Base-by-base conservation (phyloP, 495 filamentous ascomycete species). In the Astrocystis sublimbata region DNA sequence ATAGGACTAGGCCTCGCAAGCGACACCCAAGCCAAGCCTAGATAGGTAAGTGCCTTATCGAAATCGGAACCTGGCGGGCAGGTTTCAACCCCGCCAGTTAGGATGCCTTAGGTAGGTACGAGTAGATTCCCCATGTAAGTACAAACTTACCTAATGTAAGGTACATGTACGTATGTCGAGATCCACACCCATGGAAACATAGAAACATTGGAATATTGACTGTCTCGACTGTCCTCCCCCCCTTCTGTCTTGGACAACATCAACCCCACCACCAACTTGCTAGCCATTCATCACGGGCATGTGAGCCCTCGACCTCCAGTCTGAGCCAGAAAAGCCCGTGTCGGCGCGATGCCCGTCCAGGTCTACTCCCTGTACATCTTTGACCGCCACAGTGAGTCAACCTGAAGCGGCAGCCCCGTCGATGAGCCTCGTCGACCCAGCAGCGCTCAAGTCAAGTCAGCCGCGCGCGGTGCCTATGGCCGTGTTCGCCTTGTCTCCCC, bases 351-450 rank as follows among this genome's bases (percentile, higher is more conserved):
- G 70, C 69, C 73, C 62, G 97, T 98, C 94, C 86, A 89, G 58
- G 89, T 98, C 71, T 97, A 96, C 76, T 92, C 92, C 40, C 96
- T 98, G 79, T 98, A 97, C 81, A 97, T 98, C 70, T 98, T 98
- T 68, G 94, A 98, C 76, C 89, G 94, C 65, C 94, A 98, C 75
- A 96, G 94, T 98, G 83, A 70, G 82, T 65, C 38, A 38, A 26
- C 15, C 50, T 19, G 19, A 24, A 33, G 56, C 31, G 24, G 13
- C n/a, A n/a, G 57, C 45, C 55, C 10, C 26, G 43, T 50, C 23
- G 8, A 50, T 17, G 49, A 52, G 49, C 49, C 49, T 52, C 26
- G 42, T 26, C 55, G 28, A 21, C 10, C 42, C 17, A 41, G 3
- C n/a, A n/a, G n/a, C n/a, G n/a, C n/a, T n/a, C n/a, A n/a, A n/a